Base-by-base conservation (phyloP, 2,329 filamentous ascomycete species). In the Diaporthe ampelina region DNA sequence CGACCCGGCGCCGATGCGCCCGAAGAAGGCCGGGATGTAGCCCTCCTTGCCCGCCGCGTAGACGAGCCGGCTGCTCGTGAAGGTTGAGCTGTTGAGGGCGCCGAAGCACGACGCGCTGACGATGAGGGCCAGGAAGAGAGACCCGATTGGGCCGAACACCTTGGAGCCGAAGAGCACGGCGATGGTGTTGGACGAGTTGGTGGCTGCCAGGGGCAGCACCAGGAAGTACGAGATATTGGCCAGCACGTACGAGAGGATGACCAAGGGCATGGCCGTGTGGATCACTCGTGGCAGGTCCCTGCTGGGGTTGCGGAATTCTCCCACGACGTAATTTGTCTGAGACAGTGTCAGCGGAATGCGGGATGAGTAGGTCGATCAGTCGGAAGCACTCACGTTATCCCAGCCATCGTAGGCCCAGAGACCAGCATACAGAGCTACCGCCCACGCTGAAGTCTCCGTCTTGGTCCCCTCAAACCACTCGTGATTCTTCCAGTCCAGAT, bases 401-500 rank as follows among this genome's bases (percentile, higher is more conserved):
- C 97, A 99, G 40, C 97, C 97, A 81, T 99, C 97, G 84, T 97
- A 99, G 0, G 97, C 97, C 97, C 97, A 99, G 7, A 99, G 88
- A 11, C 97, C 97, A 21, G 95, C 96, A 82, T 99, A 99, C 61
- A 99, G 85, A 0, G 97, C 97, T 61, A 99, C 93, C 4, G 97
- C 97, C 94, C 95, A 98, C 78, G 92, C 92, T 61, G 93, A 97
- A 68, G 94, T 88, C 81, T 95, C 93, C 19, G 88, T 91, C 76
- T 90, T 94, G 6, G 96, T 98, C 73, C 93, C 92, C 72, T 95
- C 92, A 80, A 98, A 98, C 96, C 97, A 98, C 59, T 91, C 90
- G 57, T 91, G 91, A 3, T 90, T 91, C 83, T 97, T 97, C 97
- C 97, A 99, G 78, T 97, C 94, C 73, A 89, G 86, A 78, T 92